Conservation (phyloP, 78 protist species). For the Dictyostelium citrinum region DNA sequence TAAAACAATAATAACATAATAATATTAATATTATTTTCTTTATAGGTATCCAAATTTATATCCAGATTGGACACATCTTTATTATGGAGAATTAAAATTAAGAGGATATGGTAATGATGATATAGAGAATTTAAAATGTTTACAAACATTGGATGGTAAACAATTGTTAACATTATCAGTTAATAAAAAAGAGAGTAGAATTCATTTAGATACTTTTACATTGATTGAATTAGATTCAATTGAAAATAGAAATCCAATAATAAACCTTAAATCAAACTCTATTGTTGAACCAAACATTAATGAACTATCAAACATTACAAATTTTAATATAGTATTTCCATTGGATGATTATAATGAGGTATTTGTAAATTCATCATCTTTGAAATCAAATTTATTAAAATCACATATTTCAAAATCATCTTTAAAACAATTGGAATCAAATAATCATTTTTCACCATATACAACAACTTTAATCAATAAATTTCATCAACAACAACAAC, state of each 20-base stretch:
- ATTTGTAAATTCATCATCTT: slow-evolving; percentile 6
- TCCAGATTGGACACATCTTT: slow-evolving; percentile 75
- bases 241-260: slow-evolving; percentile 37
- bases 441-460: background rate
- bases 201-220: slow-evolving; percentile 17
- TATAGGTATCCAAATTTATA: slow-evolving; percentile 61
- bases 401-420: background rate
- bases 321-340: slow-evolving; percentile 30
- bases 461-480: background rate
- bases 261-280: background rate
- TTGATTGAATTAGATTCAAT: background rate
- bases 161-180: slow-evolving; percentile 14
- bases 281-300: background rate
- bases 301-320: background rate
- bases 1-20: too few relatives aligned
- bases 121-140: background rate
- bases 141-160: background rate
- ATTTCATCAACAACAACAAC: background rate
- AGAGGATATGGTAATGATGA: slow-evolving; percentile 1
- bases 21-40: background rate
- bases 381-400: background rate
- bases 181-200: background rate
- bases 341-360: slow-evolving; percentile 64
- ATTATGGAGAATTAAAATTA: slow-evolving; percentile 53
- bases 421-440: background rate